phyloP scores from a whole-genome alignment of 345 rosid genomes.

The Clausena lansium region DNA sequence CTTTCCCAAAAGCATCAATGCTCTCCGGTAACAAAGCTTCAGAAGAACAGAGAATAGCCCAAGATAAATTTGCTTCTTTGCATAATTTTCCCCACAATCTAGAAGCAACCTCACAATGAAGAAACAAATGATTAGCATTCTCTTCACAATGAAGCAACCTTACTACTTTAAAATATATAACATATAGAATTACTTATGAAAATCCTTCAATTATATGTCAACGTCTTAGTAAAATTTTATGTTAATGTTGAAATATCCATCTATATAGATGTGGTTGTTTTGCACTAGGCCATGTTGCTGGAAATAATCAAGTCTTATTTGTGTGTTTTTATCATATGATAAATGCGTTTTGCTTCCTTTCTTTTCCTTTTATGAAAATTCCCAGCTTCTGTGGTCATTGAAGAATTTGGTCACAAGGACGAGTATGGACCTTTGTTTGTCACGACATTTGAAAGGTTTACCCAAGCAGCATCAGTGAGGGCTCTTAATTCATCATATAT shows the following conservation, averaged over 20 bases:
- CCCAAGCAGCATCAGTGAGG: slow-evolving; percentile 76
- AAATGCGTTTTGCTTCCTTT: neutral
- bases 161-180: neutral
- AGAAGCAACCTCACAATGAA: too few relatives aligned
- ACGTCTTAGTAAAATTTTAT: neutral
- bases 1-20: too few relatives aligned
- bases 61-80: too few relatives aligned
- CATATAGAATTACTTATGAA: neutral
- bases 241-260: neutral
- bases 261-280: neutral
- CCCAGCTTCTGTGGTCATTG: slow-evolving; percentile 83
- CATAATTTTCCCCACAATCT: too few relatives aligned
- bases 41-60: too few relatives aligned
- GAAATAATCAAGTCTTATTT: neutral
- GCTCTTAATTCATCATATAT: slow-evolving; percentile 85
- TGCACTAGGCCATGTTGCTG: neutral
- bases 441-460: slow-evolving; percentile 79
- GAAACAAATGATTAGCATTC: too few relatives aligned
- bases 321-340: neutral
- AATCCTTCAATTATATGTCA: neutral
- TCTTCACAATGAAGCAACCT: too few relatives aligned
- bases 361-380: neutral
- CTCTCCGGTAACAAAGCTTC: too few relatives aligned
- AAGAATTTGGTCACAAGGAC: slow-evolving; percentile 87
- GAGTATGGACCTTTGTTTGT: slow-evolving; percentile 77